Evolutionary conservation across 345 rosid species (phyloP).

Genomic region (Eucalyptus sp.): DNA sequence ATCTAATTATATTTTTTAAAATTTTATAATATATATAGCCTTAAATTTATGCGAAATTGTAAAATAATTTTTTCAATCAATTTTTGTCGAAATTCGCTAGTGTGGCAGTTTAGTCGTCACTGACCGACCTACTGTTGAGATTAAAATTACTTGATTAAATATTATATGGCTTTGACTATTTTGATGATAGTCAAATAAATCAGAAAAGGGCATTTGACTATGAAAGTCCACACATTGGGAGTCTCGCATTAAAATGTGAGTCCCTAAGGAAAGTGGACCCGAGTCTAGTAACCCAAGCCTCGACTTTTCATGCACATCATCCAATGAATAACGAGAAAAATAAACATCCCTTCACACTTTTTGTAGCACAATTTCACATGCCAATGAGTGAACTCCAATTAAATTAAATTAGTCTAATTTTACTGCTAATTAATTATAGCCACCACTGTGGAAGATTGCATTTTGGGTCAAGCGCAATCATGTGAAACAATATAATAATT

Average conservation of each 20-base stretch:
- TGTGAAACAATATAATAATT: not conserved
- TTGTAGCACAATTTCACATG: not conserved
- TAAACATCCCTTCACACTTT: not conserved
- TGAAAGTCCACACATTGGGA: not conserved
- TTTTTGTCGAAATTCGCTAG: not conserved
- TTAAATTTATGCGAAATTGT: accelerated
- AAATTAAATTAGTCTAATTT: not conserved
- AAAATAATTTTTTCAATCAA: not conserved
- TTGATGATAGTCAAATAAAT: not conserved
- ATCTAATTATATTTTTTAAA: not conserved
- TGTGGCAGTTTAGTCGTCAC: not conserved
- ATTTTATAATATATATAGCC: not conserved
- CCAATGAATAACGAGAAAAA: not conserved
- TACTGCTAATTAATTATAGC: not conserved
- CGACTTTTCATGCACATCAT: not conserved
- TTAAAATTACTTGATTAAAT: not conserved
- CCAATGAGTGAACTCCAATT: not conserved
- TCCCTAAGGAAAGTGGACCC: not conserved
- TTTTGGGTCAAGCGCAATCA: not conserved
- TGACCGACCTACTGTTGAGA: not conserved
- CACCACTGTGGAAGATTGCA: not conserved
- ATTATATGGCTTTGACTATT: not conserved
- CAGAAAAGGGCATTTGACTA: not conserved
- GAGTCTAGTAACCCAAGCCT: not conserved
- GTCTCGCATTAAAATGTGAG: not conserved